Evolutionary conservation across 1,284 basidiomycete species (phyloP), one percentile per base, ranked within the genome.

Genomic region (Ceratobasidium sp.): DNA sequence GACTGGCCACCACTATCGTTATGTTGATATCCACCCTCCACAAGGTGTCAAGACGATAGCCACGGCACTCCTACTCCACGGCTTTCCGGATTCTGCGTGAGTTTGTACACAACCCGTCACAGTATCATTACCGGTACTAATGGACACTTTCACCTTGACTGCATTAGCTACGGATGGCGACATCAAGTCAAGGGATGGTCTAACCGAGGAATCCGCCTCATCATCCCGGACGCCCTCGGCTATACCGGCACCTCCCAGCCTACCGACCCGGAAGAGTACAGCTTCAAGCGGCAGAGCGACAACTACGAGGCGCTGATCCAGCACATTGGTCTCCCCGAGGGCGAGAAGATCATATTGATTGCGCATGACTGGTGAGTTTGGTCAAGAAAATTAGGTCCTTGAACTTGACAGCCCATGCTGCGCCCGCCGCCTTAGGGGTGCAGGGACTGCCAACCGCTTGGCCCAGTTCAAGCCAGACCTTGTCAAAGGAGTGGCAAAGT

Each of bases 171-270:
- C 31, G 59, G 59, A 41, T 73, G 71, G 71, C 31, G 71, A 9
- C 71, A 54, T 34, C 71, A 73, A 29, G 59, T 73, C 22, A 63
- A 73, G n/a, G 71, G 71, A 51, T 73, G 71, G 71, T 73, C 71
- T 11, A 34, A 24, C n/a, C 71, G 71, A n/a, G 71, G 71, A 13
- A 73, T 73, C 13, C 58, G 71, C 2, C 59, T 73, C 41, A 73
- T 73, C 34, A 54, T 73, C 9, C 71, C 71, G 3, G 71, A 73
- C 37, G 31, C 58, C n/a, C 29, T 73, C n/a, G 71, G 71, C 9
- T 73, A 73, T 19, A 53, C 1, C 9, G 71, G 71, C 49, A 73
- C 59, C 24, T 73, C 71, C 19, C 71, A 73, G 48, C 71, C 71
- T n/a, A n/a, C 49, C n/a, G 37, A 73, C 34, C 49, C 71, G 8